phyloP scores from a whole-genome alignment of 768 basidiomycete species.

The Inosperma sp. region DNA sequence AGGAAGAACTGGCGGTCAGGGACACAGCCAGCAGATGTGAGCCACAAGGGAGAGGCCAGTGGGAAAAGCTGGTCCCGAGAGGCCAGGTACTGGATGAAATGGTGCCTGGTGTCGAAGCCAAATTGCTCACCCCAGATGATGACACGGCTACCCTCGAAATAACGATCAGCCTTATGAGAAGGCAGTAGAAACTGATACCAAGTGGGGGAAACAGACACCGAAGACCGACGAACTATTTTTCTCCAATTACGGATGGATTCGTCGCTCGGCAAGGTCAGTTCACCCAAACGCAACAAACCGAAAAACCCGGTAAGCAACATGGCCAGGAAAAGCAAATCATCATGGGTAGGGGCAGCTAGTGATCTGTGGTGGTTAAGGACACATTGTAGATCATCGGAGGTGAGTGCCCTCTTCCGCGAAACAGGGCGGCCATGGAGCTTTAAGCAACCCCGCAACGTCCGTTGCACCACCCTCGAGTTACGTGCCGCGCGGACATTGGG shows the following conservation, averaged over 20 bases:
- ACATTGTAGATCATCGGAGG: neutral
- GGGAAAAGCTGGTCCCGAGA: neutral
- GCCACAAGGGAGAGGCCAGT: slow-evolving; percentile 5
- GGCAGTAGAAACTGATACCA: slow-evolving; percentile 4
- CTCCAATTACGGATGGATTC: neutral
- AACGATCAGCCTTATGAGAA: slow-evolving; percentile 17
- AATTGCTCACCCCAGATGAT: slow-evolving; percentile 4
- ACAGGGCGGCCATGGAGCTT: neutral
- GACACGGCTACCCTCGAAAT: slow-evolving; percentile 18
- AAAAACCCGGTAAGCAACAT: slow-evolving; percentile 2
- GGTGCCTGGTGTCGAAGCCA: neutral
- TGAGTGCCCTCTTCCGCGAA: neutral
- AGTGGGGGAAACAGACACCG: neutral
- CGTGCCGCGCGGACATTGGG: neutral
- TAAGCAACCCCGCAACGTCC: neutral
- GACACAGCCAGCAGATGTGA: slow-evolving; percentile 2
- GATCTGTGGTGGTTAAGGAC: neutral
- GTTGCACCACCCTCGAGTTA: neutral
- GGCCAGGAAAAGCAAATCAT: neutral
- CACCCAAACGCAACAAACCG: slow-evolving; percentile 1
- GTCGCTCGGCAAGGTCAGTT: neutral
- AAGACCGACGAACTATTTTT: neutral
- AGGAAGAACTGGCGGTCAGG: slow-evolving; percentile 13
- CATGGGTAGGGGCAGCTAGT: neutral
- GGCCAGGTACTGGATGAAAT: neutral